Evolutionary conservation across 164 flowering plant genomes (phyloP).

Genomic region (Echeveria elegans): DNA sequence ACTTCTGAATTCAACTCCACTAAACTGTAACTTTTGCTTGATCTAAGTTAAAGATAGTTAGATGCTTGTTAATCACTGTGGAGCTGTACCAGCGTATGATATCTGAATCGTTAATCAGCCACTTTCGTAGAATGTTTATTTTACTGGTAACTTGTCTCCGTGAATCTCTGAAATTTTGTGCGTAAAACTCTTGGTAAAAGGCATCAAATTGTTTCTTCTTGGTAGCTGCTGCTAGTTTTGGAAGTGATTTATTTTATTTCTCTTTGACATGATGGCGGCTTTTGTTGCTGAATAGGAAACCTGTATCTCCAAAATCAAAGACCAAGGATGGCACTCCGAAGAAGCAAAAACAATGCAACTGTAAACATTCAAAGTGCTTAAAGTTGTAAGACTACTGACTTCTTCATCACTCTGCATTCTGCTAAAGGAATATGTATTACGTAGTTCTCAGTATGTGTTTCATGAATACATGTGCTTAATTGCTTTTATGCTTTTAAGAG

Average conservation of each 20-base stretch:
- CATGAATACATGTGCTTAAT: background rate
- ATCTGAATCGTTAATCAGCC: background rate
- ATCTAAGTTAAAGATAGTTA: background rate
- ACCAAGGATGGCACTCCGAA: conserved; percentile 84
- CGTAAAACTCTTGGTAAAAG: background rate
- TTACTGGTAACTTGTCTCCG: background rate
- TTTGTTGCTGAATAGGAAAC: conserved; percentile 44
- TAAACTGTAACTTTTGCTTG: background rate
- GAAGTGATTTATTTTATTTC: background rate
- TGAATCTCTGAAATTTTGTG: background rate
- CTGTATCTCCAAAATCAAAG: conserved; percentile 66
- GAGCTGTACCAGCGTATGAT: background rate
- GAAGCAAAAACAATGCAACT: conserved; percentile 86
- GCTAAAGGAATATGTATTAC: background rate
- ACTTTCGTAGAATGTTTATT: background rate
- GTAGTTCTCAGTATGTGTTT: background rate
- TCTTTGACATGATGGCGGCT: background rate
- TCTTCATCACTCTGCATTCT: background rate
- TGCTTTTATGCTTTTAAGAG: background rate
- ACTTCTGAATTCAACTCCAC: background rate
- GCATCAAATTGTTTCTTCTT: background rate
- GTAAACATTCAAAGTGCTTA: conserved; percentile 84
- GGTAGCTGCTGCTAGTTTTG: background rate
- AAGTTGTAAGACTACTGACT: conserved; percentile 59
- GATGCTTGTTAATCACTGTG: background rate